Evolutionary conservation across 768 basidiomycete genomes (phyloP), one percentile per base, ranked within the genome.

Genomic region (Ephemerocybe angulata): DNA sequence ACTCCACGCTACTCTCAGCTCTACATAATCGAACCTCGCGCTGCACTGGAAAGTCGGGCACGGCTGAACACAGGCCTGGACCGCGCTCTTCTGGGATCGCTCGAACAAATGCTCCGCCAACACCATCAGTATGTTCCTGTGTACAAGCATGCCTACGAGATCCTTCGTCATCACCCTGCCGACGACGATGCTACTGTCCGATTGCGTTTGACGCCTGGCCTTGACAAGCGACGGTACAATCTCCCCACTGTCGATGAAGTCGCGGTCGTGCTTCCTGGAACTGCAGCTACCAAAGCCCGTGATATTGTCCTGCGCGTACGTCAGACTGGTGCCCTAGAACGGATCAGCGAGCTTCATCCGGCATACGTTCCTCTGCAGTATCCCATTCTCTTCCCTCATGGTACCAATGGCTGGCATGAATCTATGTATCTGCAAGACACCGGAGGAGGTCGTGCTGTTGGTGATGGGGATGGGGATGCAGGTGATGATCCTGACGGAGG

Each of bases 331-430:
- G 42, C 42, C 10, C 48, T 65, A 3, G 31, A 62, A 5, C 55
- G 55, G 4, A 64, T 67, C 38, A 64, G 56, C 56, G 62, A 67
- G 10, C 35, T 58, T 3, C 58, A 65, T 47, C 58, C 66, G 12
- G 60, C 58, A 3, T 65, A 65, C 50, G 30, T 38, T 1, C 62
- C 66, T 8, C 58, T 67, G 0, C 63, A 65, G 25, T 67, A 67
- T 53, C 55, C 56, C 0, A 47, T 67, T n/a, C 61, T 65, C 13
- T 65, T 65, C 48, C 64, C 63, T 8, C 24, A 29, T 6, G 65
- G 66, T 0, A 60, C 64, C 25, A 56, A 55, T 58, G 63, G 64
- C 0, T 67, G 65, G 66, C 46, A 62, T 15, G 28, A 37, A 43
- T 12, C 12, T 10, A 11, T 42, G 10, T 12, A 13, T 19, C 41